phyloP scores from a whole-genome alignment of 768 basidiomycete genomes.

The Lactarius tabidus region DNA sequence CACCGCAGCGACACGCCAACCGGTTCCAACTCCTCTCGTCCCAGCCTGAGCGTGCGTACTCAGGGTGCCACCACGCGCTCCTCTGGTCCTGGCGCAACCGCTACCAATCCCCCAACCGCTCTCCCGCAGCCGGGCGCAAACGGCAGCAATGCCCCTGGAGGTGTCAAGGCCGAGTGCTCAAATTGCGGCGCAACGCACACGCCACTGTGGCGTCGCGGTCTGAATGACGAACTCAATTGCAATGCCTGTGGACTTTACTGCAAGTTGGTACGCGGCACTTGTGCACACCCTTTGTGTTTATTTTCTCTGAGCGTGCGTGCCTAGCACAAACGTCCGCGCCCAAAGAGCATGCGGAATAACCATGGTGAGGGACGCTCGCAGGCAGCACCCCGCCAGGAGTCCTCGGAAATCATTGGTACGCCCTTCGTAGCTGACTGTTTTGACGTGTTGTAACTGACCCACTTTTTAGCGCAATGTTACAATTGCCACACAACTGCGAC shows the following conservation, averaged over 20 bases:
- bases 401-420: conserved; percentile 70
- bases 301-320: not conserved
- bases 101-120: conserved; percentile 29
- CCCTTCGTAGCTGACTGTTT: conserved; percentile 28
- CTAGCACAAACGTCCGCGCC: conserved; percentile 83
- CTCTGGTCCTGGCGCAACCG: conserved; percentile 59
- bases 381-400: conserved; percentile 59
- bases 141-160: conserved; percentile 46
- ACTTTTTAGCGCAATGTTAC: conserved; percentile 69
- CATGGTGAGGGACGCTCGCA: conserved; percentile 70
- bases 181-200: conserved; percentile 89
- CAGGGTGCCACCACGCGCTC: conserved; percentile 38
- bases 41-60: conserved; percentile 22
- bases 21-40: conserved; percentile 1
- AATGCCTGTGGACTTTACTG: conserved; percentile 88
- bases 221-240: conserved; percentile 87
- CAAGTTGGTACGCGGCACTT: conserved; percentile 56
- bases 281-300: conserved; percentile 1
- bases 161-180: conserved; percentile 77
- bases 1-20: conserved; percentile 28
- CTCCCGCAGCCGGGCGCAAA: conserved; percentile 23
- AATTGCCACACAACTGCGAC: conserved; percentile 89
- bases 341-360: conserved; percentile 79
- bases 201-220: conserved; percentile 78
- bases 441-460: not conserved